These are phyloP conservation scores for Cicer arietinum DNA, from an alignment of 306 rosid species.

Conservation along the genomic window DNA sequence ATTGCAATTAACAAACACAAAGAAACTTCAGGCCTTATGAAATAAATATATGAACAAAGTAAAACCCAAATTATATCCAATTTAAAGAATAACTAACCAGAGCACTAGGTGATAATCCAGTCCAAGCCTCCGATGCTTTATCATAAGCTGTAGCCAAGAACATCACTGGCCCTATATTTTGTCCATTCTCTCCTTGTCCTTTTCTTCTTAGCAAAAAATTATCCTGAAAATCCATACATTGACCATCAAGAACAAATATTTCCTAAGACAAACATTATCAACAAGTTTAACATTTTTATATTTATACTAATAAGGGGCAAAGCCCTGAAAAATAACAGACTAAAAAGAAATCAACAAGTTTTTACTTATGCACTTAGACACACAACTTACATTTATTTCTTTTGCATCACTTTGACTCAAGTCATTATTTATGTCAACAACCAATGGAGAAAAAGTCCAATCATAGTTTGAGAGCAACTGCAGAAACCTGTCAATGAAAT, in stretches of 20 bases:
- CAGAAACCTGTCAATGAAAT: constrained; percentile 69
- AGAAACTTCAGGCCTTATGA: constrained; percentile 27
- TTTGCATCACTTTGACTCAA: constrained; percentile 58
- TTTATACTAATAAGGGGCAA: not conserved
- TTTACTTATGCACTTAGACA: constrained; percentile 28
- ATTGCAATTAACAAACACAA: constrained; percentile 32
- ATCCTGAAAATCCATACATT: constrained; percentile 59
- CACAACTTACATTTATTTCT: constrained; percentile 76
- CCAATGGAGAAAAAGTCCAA: constrained; percentile 80
- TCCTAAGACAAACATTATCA: constrained; percentile 13
- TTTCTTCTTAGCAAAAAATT: constrained; percentile 70
- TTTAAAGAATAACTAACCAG: constrained; percentile 57
- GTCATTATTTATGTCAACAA: constrained; percentile 66
- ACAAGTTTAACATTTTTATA: not conserved
- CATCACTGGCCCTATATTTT: constrained; percentile 61
- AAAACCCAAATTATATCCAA: constrained; percentile 34
- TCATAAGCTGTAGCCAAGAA: constrained; percentile 87
- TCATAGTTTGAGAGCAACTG: constrained; percentile 76
- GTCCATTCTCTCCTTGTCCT: constrained; percentile 57
- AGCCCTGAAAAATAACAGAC: not conserved
- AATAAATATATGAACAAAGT: not conserved
- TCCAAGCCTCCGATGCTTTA: constrained; percentile 90
- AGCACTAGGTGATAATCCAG: constrained; percentile 70
- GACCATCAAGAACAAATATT: constrained; percentile 35
- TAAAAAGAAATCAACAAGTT: constrained; percentile 10